A percentile compares a stretch with the other conserved stretches of the same genome.
These are phyloP conservation scores for Phytopythium aichiense DNA, from an alignment of 352 stramenopile genomes.

Conservation along the genomic window DNA sequence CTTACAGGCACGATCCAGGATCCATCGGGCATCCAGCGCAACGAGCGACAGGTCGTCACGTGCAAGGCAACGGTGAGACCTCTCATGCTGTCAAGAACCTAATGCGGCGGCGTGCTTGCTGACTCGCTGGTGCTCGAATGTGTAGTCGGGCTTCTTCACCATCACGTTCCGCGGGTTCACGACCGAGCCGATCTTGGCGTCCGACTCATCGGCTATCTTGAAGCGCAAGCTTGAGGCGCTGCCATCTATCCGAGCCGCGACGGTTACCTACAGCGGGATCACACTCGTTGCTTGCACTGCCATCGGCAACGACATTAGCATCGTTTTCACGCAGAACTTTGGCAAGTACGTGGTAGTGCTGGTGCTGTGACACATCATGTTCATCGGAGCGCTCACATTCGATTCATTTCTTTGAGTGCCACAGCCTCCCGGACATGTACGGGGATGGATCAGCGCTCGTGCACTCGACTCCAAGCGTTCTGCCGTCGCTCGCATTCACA, in stretches of 20 bases:
- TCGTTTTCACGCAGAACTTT: slow-evolving; percentile 77
- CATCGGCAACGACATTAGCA: slow-evolving; percentile 71
- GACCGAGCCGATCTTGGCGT: slow-evolving; percentile 61
- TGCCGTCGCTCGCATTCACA: slow-evolving; percentile 38
- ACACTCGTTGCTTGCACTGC: slow-evolving; percentile 60
- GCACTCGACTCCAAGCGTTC: slow-evolving; percentile 43
- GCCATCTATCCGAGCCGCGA: slow-evolving; percentile 57
- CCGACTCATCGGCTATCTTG: slow-evolving; percentile 48
- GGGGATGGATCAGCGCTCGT: slow-evolving; percentile 48
- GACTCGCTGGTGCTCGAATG: neutral
- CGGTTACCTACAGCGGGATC: slow-evolving; percentile 65
- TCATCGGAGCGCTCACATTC: neutral
- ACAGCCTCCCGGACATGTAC: slow-evolving; percentile 49
- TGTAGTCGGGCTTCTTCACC: slow-evolving; percentile 72
- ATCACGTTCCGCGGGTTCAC: slow-evolving; percentile 78
- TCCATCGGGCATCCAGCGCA: slow-evolving; percentile 56
- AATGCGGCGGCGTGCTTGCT: neutral
- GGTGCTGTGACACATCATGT: too few relatives aligned
- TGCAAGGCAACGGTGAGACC: slow-evolving; percentile 65
- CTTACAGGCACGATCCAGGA: slow-evolving; percentile 72
- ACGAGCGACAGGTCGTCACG: slow-evolving; percentile 61
- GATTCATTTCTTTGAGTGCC: neutral
- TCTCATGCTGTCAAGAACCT: slow-evolving; percentile 8
- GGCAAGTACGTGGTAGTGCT: slow-evolving; percentile 39
- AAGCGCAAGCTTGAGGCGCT: slow-evolving; percentile 48